Conservation (phyloP, 176 grass and related monocot species). For the Oryza nivara region DNA sequence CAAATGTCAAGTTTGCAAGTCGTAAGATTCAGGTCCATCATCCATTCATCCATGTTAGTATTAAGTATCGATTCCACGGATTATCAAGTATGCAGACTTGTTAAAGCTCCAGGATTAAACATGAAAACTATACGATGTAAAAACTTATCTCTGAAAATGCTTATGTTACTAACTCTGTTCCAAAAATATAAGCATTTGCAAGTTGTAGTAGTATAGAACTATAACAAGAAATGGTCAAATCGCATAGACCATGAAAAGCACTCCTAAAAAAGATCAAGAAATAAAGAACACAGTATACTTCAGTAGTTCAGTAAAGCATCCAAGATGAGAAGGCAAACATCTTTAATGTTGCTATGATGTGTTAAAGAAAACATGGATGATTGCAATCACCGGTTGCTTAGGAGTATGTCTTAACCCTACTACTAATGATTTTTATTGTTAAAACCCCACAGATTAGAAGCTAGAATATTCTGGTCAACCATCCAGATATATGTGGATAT, state of each 20-base stretch:
- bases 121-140: background rate
- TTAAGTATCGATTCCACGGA: too few species aligned
- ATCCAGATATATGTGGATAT: background rate
- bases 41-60: too few species aligned
- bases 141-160: background rate
- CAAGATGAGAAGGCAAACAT: constrained; percentile 6
- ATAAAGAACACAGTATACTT: background rate
- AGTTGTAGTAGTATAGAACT: too few species aligned
- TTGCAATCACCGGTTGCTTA: background rate
- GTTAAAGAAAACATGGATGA: constrained; percentile 5
- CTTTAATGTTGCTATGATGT: background rate
- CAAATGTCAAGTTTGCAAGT: too few species aligned
- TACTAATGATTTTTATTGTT: background rate
- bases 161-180: background rate
- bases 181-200: too few species aligned
- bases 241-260: background rate
- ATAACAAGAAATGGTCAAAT: background rate
- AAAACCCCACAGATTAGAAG: background rate
- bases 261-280: background rate
- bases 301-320: background rate
- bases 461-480: background rate
- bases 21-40: too few species aligned
- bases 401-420: background rate
- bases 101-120: background rate
- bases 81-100: background rate